These are phyloP conservation scores for Leishmania mexicana DNA, from an alignment of 208 protist species.

Conservation along the genomic window DNA sequence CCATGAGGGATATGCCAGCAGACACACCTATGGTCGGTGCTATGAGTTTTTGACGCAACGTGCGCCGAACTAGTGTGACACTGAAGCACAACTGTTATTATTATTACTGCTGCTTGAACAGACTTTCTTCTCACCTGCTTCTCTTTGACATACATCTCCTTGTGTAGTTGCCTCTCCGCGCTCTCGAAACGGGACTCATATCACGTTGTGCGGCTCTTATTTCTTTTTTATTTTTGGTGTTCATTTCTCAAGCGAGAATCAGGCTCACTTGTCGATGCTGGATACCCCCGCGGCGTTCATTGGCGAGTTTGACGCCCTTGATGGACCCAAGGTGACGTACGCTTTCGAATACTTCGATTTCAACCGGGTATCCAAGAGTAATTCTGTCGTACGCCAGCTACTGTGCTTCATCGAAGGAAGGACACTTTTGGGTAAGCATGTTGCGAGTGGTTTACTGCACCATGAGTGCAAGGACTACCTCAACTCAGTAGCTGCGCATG, in stretches of 20 bases:
- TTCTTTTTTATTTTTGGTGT: background rate
- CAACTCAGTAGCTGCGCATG: conserved; percentile 54
- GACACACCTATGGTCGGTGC: background rate
- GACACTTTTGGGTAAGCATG: conserved; percentile 28
- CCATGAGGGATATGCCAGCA: background rate
- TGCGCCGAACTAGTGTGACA: no score
- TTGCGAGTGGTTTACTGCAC: conserved; percentile 58
- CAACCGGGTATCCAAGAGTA: conserved; percentile 7
- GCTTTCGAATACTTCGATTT: conserved; percentile 77
- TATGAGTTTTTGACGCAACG: background rate
- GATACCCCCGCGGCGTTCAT: conserved; percentile 61
- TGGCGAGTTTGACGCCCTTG: conserved; percentile 81
- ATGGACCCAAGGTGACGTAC: conserved; percentile 63
- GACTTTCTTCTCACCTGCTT: background rate
- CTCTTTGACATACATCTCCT: background rate
- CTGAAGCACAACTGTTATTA: background rate
- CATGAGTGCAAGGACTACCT: conserved; percentile 51
- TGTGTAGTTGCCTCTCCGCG: background rate
- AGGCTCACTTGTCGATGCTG: conserved; percentile 10
- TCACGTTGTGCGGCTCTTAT: background rate
- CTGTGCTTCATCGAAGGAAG: conserved; percentile 36
- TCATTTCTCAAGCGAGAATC: background rate
- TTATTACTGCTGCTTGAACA: background rate
- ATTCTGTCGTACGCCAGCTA: conserved; percentile 13
- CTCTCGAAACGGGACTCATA: conserved; percentile 4